Evolutionary conservation across 352 stramenopile genomes (phyloP).

Genomic region (Phytophthora megakarya): DNA sequence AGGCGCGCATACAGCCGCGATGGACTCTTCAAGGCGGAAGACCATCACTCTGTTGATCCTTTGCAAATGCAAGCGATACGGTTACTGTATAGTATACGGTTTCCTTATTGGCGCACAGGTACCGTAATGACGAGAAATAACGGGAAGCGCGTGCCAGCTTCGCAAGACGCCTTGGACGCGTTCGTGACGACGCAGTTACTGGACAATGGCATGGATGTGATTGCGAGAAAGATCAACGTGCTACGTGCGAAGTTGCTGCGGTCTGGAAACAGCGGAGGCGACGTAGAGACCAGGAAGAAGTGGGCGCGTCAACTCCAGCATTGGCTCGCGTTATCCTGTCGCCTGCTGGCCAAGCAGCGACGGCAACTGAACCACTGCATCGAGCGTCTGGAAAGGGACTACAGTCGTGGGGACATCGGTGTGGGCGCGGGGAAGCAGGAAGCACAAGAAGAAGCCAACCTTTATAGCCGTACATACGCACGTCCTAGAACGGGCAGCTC

Average conservation of each 20-base stretch:
- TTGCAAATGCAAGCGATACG: background rate
- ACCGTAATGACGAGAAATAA: background rate
- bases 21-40: constrained; percentile 49
- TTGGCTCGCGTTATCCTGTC: constrained; percentile 59
- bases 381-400: constrained; percentile 55
- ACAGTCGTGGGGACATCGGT: constrained; percentile 47
- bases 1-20: constrained; percentile 52
- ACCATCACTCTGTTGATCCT: constrained; percentile 37
- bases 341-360: constrained; percentile 61
- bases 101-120: no score
- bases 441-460: constrained; percentile 30
- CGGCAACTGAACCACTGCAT: constrained; percentile 57
- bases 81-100: background rate
- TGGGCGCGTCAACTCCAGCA: constrained; percentile 68
- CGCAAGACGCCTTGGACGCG: constrained; percentile 62
- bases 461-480: constrained; percentile 40
- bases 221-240: constrained; percentile 71
- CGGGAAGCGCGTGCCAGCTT: constrained; percentile 27
- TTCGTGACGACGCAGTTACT: constrained; percentile 82
- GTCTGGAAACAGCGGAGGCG: constrained; percentile 18
- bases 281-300: constrained; percentile 43
- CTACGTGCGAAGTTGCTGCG: constrained; percentile 59
- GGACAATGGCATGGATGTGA: constrained; percentile 78
- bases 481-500: constrained; percentile 29
- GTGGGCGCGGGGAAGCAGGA: constrained; percentile 27